Conservation (phyloP, 306 rosid genomes). For the Acacia melanoxylon region DNA sequence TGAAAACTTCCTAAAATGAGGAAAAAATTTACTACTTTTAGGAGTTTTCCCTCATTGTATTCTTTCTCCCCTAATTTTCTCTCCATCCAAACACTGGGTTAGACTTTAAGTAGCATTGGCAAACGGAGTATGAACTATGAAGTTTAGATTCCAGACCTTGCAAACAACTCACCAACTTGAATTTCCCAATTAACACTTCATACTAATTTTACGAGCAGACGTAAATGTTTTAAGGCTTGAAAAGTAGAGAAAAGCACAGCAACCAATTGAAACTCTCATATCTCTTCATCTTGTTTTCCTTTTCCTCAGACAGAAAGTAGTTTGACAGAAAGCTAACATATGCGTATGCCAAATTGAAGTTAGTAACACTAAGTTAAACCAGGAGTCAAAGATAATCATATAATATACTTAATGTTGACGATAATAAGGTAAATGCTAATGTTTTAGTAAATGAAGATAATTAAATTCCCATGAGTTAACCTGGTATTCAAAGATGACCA, state of each 20-base stretch:
- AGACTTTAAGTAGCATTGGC: not conserved
- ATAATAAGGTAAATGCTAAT: not conserved
- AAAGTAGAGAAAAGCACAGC: not conserved
- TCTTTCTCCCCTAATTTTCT: too few species aligned
- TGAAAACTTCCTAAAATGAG: too few species aligned
- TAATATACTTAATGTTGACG: not conserved
- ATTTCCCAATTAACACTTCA: slow-evolving; percentile 1
- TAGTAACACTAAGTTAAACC: not conserved
- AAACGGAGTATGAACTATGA: not conserved
- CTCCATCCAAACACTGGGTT: not conserved
- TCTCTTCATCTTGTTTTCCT: not conserved
- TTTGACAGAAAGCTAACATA: not conserved
- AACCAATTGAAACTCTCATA: not conserved
- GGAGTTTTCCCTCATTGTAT: too few species aligned
- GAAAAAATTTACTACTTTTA: too few species aligned
- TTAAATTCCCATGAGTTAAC: slow-evolving; percentile 1
- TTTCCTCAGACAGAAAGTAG: not conserved
- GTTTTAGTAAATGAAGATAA: slow-evolving; percentile 9
- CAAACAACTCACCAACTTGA: not conserved
- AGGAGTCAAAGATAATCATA: not conserved
- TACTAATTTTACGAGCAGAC: not conserved
- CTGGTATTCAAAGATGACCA: not conserved
- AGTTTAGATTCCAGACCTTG: slow-evolving; percentile 3
- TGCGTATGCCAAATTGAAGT: not conserved
- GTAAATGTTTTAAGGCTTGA: not conserved